Percentiles rank a stretch among this genome's conserved stretches.
Evolutionary conservation across 306 rosid species (phyloP).

Genomic region (Canavalia gladiata): DNA sequence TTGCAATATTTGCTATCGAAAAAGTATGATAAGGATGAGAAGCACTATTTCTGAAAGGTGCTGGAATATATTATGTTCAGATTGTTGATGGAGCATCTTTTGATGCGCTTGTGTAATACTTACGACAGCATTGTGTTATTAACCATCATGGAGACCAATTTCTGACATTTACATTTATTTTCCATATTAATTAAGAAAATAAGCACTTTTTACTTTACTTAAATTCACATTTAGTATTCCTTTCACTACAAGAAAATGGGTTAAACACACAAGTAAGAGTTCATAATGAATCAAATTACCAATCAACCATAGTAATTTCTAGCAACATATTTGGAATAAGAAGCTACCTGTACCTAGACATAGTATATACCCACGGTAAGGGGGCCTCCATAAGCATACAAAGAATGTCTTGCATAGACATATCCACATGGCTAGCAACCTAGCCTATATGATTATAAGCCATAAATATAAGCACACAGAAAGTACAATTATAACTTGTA

Average conservation of each 20-base stretch:
- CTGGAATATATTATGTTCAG: conserved; percentile 39
- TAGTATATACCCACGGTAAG: conserved; percentile 25
- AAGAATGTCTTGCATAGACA: conserved; percentile 48
- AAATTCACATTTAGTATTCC: not conserved
- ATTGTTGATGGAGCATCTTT: conserved; percentile 48
- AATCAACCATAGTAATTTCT: not conserved
- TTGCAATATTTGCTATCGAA: conserved; percentile 40
- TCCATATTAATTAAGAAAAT: not conserved
- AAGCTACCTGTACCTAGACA: conserved; percentile 17
- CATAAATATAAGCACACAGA: conserved; percentile 37
- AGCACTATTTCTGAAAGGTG: conserved; percentile 36
- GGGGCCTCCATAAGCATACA: conserved; percentile 39
- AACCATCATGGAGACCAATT: conserved; percentile 18
- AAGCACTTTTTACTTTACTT: not conserved
- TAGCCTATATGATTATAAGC: conserved; percentile 38
- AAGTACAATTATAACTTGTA: conserved; percentile 38
- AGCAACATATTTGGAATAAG: conserved; percentile 4
- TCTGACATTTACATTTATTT: not conserved
- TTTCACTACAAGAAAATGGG: not conserved
- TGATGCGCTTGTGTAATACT: conserved; percentile 34
- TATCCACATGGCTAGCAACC: conserved; percentile 57
- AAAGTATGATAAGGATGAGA: conserved; percentile 49
- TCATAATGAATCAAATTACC: not conserved
- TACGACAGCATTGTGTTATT: conserved; percentile 37
- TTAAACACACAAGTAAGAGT: conserved; percentile 5